A percentile compares a stretch with the other conserved stretches of the same genome.
These are phyloP conservation scores for Haemoproteus tartakovskyi DNA, from an alignment of 169 alveolate species.

Conservation along the genomic window DNA sequence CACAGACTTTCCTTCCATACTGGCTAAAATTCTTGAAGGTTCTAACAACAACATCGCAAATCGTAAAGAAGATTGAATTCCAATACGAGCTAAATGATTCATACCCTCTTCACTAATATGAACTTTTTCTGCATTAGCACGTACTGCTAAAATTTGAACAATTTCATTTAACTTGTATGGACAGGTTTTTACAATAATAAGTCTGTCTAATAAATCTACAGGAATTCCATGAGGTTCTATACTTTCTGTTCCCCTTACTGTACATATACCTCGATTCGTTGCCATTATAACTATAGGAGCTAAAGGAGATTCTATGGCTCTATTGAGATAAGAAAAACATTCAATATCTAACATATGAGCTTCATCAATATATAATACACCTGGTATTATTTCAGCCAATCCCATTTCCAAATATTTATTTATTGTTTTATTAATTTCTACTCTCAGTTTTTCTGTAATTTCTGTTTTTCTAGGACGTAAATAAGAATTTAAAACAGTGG, in stretches of 20 bases:
- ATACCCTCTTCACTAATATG: conserved; percentile 95
- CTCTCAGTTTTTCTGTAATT: conserved; percentile 98
- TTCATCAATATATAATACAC: conserved; percentile 99
- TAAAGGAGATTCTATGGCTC: conserved; percentile 96
- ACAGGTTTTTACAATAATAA: conserved; percentile 95
- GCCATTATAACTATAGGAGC: conserved; percentile 98
- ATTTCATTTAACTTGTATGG: conserved; percentile 85
- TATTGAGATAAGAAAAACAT: conserved; percentile 97
- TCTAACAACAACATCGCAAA: conserved; percentile 93
- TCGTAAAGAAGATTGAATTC: conserved; percentile 94
- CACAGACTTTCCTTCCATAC: conserved; percentile 88
- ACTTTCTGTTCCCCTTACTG: conserved; percentile 97
- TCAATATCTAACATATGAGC: conserved; percentile 99
- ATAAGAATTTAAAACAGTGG: conserved; percentile 95
- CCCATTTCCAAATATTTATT: conserved; percentile 96
- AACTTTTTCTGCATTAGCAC: conserved; percentile 95
- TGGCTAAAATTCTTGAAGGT: conserved; percentile 95
- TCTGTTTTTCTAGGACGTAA: conserved; percentile 98
- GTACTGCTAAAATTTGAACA: conserved; percentile 91
- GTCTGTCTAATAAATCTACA: conserved; percentile 98
- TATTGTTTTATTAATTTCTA: conserved; percentile 98
- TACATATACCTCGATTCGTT: conserved; percentile 97
- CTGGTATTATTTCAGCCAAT: conserved; percentile 99
- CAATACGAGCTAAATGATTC: conserved; percentile 94
- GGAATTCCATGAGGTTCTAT: conserved; percentile 99